A percentile compares a stretch with the other conserved stretches of the same genome.
These are phyloP conservation scores for Trifolium dubium DNA, from an alignment of 306 rosid species.

Conservation along the genomic window DNA sequence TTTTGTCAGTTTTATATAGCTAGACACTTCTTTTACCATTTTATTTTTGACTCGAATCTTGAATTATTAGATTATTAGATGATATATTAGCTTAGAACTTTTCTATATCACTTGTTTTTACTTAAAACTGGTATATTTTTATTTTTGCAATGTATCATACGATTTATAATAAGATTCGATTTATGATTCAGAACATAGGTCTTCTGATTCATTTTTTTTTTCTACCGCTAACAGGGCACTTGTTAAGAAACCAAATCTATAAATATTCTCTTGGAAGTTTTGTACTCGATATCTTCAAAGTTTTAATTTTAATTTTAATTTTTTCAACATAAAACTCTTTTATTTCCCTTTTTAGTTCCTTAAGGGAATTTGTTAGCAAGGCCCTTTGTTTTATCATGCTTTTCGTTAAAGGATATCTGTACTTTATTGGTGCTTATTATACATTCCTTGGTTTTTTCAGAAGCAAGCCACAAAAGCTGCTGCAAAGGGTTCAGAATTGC, in stretches of 20 bases:
- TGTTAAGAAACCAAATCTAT: too few species aligned
- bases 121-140: neutral
- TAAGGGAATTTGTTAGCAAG: too few species aligned
- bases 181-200: neutral
- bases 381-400: neutral
- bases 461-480: constrained; percentile 60
- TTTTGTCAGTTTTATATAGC: neutral
- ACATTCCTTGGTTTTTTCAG: constrained; percentile 46
- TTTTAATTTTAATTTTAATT: too few species aligned
- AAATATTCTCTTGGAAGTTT: too few species aligned
- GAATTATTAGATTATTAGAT: neutral
- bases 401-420: constrained; percentile 9
- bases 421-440: constrained; percentile 5
- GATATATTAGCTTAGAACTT: neutral
- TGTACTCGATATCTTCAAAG: too few species aligned
- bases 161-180: neutral
- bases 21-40: neutral
- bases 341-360: too few species aligned
- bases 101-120: neutral
- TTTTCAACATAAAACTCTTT: too few species aligned
- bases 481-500: constrained; percentile 74
- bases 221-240: neutral
- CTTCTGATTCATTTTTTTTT: neutral
- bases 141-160: neutral
- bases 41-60: neutral